Percentiles rank a stretch among this genome's conserved stretches.
Evolutionary conservation across 2,329 filamentous ascomycete genomes (phyloP).

Genomic region (Colletotrichum shisoi): DNA sequence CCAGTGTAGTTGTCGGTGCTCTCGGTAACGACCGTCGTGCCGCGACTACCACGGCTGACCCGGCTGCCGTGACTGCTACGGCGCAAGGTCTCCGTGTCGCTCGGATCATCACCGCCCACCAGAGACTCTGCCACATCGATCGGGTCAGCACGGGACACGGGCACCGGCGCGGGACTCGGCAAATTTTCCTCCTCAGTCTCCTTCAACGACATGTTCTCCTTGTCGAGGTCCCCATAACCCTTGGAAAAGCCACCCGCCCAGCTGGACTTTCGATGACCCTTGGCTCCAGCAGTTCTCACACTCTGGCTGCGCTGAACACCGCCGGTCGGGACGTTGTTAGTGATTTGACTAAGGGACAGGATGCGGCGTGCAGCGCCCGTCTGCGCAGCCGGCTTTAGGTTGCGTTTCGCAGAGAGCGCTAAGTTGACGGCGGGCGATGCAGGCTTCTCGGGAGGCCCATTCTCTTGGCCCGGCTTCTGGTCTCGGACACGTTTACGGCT

Average conservation of each 20-base stretch:
- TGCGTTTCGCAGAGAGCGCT: conserved; percentile 63
- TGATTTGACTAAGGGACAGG: conserved; percentile 89
- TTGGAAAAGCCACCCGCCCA: conserved; percentile 67
- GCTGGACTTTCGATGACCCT: conserved; percentile 70
- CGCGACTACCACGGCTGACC: conserved; percentile 48
- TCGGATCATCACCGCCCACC: conserved; percentile 50
- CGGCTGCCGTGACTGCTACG: conserved; percentile 54
- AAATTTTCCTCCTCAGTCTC: conserved; percentile 68
- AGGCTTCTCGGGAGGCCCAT: conserved; percentile 40
- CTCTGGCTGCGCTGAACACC: conserved; percentile 81
- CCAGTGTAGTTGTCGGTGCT: conserved; percentile 51
- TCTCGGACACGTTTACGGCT: conserved; percentile 64
- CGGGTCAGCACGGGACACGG: conserved; percentile 14
- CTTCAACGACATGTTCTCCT: conserved; percentile 70
- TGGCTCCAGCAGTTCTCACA: conserved; percentile 67
- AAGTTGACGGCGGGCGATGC: conserved; percentile 57
- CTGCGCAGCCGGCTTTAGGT: conserved; percentile 55
- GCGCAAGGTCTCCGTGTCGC: conserved; percentile 61
- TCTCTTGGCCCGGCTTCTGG: conserved; percentile 51
- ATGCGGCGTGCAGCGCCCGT: conserved; percentile 76
- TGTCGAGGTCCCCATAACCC: conserved; percentile 63
- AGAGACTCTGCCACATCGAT: conserved; percentile 36
- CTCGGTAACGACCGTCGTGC: conserved; percentile 57
- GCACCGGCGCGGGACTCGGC: conserved; percentile 22
- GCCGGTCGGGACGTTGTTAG: conserved; percentile 71